Percentiles rank a stretch among this genome's conserved stretches.
These are phyloP conservation scores for Trichoderma afroharzianum DNA, from an alignment of 2,329 filamentous ascomycete genomes.

Conservation along the genomic window DNA sequence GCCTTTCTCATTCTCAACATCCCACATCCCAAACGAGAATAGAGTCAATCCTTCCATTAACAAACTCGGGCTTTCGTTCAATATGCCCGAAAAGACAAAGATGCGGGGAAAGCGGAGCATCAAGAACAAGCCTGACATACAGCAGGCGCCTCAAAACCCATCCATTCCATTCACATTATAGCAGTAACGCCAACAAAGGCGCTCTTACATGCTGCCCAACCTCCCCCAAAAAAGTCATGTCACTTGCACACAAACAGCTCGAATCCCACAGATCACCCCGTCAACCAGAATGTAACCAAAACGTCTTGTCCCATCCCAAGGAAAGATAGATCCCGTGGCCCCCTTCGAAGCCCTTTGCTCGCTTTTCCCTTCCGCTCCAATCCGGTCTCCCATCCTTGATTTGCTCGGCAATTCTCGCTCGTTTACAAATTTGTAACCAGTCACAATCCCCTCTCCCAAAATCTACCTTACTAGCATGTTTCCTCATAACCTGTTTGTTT, in stretches of 20 bases:
- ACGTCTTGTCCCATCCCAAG: neutral
- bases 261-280: neutral
- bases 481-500: neutral
- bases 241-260: neutral
- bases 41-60: neutral
- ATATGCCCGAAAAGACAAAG: neutral
- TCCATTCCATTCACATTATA: neutral
- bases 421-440: neutral
- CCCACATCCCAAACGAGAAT: neutral
- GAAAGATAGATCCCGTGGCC: neutral
- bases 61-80: neutral
- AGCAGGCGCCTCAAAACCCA: neutral
- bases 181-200: neutral
- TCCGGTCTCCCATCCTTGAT: neutral
- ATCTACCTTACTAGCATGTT: neutral
- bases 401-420: neutral
- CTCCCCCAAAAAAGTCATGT: neutral
- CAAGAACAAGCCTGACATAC: neutral
- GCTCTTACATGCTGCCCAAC: neutral
- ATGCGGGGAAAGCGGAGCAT: constrained; percentile 10
- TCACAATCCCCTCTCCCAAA: neutral
- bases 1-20: neutral
- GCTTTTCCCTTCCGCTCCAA: neutral
- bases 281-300: neutral
- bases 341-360: neutral